Evolutionary conservation across 2,329 filamentous ascomycete species (phyloP), one percentile per base, ranked within the genome.

Genomic region (Exophiala aquamarina): DNA sequence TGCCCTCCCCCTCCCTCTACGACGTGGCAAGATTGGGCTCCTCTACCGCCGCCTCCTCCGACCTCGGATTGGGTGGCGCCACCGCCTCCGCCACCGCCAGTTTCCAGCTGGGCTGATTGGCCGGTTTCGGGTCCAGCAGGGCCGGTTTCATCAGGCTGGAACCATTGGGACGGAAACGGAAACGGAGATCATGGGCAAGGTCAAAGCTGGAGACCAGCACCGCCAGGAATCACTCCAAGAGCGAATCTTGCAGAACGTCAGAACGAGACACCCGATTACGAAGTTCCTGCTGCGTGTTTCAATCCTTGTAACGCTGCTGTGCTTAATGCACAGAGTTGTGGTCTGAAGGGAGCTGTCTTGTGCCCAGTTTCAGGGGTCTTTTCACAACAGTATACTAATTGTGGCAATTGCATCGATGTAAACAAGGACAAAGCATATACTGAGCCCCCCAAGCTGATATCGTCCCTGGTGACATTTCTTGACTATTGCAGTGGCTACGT

Each of bases 61-160:
- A n/a, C n/a, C n/a, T n/a, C n/a, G n/a, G 41, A 44, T 21, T 44
- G 42, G 17, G 20, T n/a, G 10, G 20, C 35, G n/a, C n/a, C n/a
- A n/a, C 41, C 15, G 10, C 33, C 33, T 13, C 21, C 33, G 15
- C 33, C 42, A 28, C 14, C 41, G 26, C 8, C 15, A 35, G 20
- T 19, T 19, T 13, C 15, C 7, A 21, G 14, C n/a, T 37, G 35
- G 35, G 18, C 14, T 8, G 18, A 21, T n/a, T 37, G 35, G 35
- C 8, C 11, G 35, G 14, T 13, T 19, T 13, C 35, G 14, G 14
- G 32, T 18, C 32, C 32, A 14, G 32, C 32, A 14, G 32, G 13
- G 32, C 17, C 32, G 14, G 11, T 8, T 6, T 14, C 32, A 34
- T n/a, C 13, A 14, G 35, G 35, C 14, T 37, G 35, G 35, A 18